A percentile compares a stretch with the other conserved stretches of the same genome.
phyloP scores from a whole-genome alignment of 345 rosid species.

The Odontarrhena argentea region DNA sequence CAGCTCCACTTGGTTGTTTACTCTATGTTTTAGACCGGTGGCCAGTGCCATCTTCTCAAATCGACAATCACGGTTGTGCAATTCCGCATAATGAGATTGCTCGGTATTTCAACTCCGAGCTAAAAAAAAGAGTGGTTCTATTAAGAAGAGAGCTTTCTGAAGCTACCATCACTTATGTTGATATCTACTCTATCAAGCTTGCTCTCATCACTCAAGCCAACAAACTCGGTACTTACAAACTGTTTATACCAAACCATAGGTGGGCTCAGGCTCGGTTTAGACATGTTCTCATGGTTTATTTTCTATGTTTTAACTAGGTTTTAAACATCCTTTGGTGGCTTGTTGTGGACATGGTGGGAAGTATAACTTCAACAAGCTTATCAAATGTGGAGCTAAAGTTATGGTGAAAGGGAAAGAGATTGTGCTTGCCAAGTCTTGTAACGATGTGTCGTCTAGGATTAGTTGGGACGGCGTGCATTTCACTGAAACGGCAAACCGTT shows the following conservation, averaged over 20 bases:
- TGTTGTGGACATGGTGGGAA: constrained; percentile 82
- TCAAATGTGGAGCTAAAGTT: constrained; percentile 56
- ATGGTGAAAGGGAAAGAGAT: constrained; percentile 49
- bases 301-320: constrained; percentile 45
- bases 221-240: constrained; percentile 45
- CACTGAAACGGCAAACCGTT: constrained; percentile 68
- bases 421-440: constrained; percentile 54
- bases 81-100: constrained; percentile 64
- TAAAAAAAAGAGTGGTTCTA: constrained; percentile 44
- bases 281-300: constrained; percentile 15
- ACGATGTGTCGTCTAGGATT: constrained; percentile 48
- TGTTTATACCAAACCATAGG: neutral
- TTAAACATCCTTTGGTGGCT: constrained; percentile 50
- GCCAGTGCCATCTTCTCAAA: constrained; percentile 40
- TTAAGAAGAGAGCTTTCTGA: constrained; percentile 56
- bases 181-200: constrained; percentile 59
- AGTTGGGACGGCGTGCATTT: constrained; percentile 80
- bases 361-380: constrained; percentile 54
- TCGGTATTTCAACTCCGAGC: constrained; percentile 48
- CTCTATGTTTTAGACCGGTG: constrained; percentile 57
- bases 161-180: constrained; percentile 67
- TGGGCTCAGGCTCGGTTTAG: constrained; percentile 8
- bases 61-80: constrained; percentile 65
- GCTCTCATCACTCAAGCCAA: constrained; percentile 55
- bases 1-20: constrained; percentile 75